phyloP scores from a whole-genome alignment of 495 filamentous ascomycete genomes.

The Daldinia concentrica region DNA sequence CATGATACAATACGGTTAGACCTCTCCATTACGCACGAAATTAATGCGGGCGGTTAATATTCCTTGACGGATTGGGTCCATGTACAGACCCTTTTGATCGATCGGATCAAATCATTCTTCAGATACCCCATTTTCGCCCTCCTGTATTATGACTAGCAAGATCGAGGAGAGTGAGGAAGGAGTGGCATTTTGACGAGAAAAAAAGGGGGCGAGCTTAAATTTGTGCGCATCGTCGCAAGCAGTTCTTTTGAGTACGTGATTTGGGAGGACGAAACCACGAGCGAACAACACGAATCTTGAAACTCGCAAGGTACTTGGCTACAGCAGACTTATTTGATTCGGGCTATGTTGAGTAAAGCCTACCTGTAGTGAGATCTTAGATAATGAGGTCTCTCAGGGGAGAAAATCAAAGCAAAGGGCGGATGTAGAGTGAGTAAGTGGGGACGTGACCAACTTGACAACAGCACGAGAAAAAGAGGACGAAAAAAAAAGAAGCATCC shows the following conservation, averaged over 20 bases:
- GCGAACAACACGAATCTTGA: constrained; percentile 27
- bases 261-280: constrained; percentile 32
- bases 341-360: constrained; percentile 6
- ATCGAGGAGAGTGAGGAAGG: constrained; percentile 36
- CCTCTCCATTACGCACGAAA: constrained; percentile 31
- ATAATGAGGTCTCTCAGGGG: constrained; percentile 2
- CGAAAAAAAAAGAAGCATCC: not conserved
- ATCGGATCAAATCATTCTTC: constrained; percentile 43
- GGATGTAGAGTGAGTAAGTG: constrained; percentile 25
- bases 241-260: constrained; percentile 7
- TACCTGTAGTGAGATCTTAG: constrained; percentile 1
- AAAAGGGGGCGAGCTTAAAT: constrained; percentile 6
- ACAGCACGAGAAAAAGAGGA: constrained; percentile 7
- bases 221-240: constrained; percentile 22
- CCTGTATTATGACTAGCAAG: constrained; percentile 38
- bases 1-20: constrained; percentile 40
- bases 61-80: constrained; percentile 28
- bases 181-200: constrained; percentile 39
- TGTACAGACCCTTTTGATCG: constrained; percentile 32
- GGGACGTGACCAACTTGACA: constrained; percentile 24
- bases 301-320: constrained; percentile 25
- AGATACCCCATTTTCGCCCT: constrained; percentile 42
- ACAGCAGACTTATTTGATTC: constrained; percentile 4
- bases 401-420: constrained; percentile 12
- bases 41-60: constrained; percentile 17